These are phyloP conservation scores for Venturia nashicola DNA, from an alignment of 2,329 filamentous ascomycete genomes.

Conservation along the genomic window DNA sequence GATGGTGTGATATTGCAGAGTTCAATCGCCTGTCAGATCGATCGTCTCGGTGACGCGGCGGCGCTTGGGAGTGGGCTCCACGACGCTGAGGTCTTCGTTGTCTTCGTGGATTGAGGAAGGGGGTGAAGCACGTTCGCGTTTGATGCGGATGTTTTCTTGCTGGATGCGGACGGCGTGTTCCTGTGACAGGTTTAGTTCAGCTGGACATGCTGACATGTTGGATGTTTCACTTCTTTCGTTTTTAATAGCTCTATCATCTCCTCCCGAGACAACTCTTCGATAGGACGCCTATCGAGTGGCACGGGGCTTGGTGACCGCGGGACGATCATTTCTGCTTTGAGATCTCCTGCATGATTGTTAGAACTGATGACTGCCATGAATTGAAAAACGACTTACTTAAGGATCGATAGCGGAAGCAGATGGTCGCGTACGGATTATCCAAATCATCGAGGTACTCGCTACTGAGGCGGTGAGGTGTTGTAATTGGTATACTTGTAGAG, in stretches of 20 bases:
- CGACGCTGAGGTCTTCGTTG: constrained; percentile 1
- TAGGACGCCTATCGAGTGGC: too few relatives aligned
- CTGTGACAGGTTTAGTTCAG: not conserved
- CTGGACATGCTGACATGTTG: not conserved
- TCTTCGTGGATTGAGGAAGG: not conserved
- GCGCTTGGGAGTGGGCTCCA: not conserved
- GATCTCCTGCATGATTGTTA: too few relatives aligned
- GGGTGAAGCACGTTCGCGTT: not conserved
- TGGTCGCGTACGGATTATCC: too few relatives aligned
- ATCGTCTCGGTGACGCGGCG: not conserved
- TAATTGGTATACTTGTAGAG: too few relatives aligned
- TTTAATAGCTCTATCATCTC: constrained; percentile 14
- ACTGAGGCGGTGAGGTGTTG: too few relatives aligned
- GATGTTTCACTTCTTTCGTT: too few relatives aligned
- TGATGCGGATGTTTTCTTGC: not conserved
- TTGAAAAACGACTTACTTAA: too few relatives aligned
- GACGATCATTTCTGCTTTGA: too few relatives aligned
- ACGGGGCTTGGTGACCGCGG: too few relatives aligned
- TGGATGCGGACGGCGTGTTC: not conserved
- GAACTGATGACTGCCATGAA: too few relatives aligned
- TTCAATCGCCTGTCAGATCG: not conserved
- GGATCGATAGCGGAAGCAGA: too few relatives aligned
- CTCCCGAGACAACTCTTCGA: constrained; percentile 11
- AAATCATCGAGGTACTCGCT: too few relatives aligned
- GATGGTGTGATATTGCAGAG: not conserved